Percentiles rank a stretch among this genome's conserved stretches.
phyloP scores from a whole-genome alignment of 2,329 filamentous ascomycete genomes.

The Basipetospora chlamydospora region DNA sequence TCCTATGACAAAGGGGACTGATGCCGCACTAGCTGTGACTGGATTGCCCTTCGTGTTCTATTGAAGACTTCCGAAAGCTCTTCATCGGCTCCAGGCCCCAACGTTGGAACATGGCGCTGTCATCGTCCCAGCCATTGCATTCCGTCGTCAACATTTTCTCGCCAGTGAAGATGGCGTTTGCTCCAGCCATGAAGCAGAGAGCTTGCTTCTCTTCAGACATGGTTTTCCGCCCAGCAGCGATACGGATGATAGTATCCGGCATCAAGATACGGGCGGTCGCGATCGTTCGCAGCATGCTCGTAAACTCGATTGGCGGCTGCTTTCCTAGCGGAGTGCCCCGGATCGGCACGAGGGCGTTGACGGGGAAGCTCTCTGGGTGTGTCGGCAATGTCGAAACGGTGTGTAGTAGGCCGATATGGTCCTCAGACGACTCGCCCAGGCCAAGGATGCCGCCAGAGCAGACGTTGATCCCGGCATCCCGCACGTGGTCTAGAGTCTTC shows the following conservation, averaged over 20 bases:
- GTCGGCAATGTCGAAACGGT: constrained; percentile 67
- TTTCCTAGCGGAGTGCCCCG: constrained; percentile 77
- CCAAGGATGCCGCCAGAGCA: constrained; percentile 84
- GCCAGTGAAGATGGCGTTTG: constrained; percentile 88
- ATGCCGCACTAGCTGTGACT: no score
- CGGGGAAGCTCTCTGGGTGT: constrained; percentile 82
- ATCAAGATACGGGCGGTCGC: constrained; percentile 73
- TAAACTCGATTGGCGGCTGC: constrained; percentile 56
- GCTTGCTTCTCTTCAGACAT: constrained; percentile 83
- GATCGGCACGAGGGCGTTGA: constrained; percentile 83
- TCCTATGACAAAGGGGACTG: no score
- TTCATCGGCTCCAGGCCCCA: constrained; percentile 75
- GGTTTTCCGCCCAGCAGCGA: constrained; percentile 71
- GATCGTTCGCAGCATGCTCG: constrained; percentile 66
- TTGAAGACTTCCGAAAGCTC: constrained; percentile 23
- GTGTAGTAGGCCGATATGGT: constrained; percentile 71
- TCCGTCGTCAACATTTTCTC: constrained; percentile 94
- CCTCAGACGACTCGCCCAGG: constrained; percentile 61
- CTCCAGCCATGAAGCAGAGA: constrained; percentile 77
- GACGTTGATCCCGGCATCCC: constrained; percentile 76
- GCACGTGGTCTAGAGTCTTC: constrained; percentile 63
- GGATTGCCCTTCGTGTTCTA: not conserved
- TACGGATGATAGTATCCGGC: constrained; percentile 72
- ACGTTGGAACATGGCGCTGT: constrained; percentile 65
- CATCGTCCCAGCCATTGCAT: constrained; percentile 83